Conservation (phyloP, 352 stramenopile species). For the Lagenidium giganteum region DNA sequence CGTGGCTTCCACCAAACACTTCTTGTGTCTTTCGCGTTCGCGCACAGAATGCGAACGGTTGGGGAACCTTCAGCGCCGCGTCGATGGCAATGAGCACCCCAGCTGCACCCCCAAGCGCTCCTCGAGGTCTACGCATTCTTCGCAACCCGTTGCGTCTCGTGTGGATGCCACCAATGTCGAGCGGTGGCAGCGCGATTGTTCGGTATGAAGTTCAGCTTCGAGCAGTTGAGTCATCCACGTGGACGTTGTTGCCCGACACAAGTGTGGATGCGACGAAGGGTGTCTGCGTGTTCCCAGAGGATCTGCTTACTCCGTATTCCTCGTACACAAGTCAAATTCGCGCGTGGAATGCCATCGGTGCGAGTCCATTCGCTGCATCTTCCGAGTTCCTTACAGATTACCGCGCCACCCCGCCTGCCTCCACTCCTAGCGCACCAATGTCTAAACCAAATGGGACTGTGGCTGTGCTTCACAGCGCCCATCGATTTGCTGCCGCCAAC, state of each 20-base stretch:
- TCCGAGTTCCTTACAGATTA: slow-evolving; percentile 38
- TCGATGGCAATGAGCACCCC: slow-evolving; percentile 31
- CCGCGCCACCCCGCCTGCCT: background rate
- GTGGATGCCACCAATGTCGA: slow-evolving; percentile 25
- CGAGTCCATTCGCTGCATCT: slow-evolving; percentile 20
- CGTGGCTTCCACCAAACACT: slow-evolving; percentile 26
- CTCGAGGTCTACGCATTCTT: slow-evolving; percentile 12
- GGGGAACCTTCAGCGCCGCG: slow-evolving; percentile 38
- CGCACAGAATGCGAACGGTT: slow-evolving; percentile 41
- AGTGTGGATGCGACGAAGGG: slow-evolving; percentile 5
- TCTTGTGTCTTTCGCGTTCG: slow-evolving; percentile 50
- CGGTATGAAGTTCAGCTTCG: slow-evolving; percentile 49
- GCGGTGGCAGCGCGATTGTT: slow-evolving; percentile 20
- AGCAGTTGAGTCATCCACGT: slow-evolving; percentile 30
- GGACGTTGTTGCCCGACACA: slow-evolving; percentile 13
- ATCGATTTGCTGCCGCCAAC: slow-evolving; percentile 31
- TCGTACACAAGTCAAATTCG: slow-evolving; percentile 35
- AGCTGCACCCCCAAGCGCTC: slow-evolving; percentile 16
- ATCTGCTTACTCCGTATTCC: slow-evolving; percentile 24
- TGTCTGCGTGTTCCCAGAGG: slow-evolving; percentile 5
- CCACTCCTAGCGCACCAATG: too few relatives aligned
- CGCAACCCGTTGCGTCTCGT: slow-evolving; percentile 24
- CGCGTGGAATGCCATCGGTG: slow-evolving; percentile 21
- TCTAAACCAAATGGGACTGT: background rate
- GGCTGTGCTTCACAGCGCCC: slow-evolving; percentile 22